phyloP scores from a whole-genome alignment of 2,329 filamentous ascomycete species.

The Paracorniculantispora psalliotae region DNA sequence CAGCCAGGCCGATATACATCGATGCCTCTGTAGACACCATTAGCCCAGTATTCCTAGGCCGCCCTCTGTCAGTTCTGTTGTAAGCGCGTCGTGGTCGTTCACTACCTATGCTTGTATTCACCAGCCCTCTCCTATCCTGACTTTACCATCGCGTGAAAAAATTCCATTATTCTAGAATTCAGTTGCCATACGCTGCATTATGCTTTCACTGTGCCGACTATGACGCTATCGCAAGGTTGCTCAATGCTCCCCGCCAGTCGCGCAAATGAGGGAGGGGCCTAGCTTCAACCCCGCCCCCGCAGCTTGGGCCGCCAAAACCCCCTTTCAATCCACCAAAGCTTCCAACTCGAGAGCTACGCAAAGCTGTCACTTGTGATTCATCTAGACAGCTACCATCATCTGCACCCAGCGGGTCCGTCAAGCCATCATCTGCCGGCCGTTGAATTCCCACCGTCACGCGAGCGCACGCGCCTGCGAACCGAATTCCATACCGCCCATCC shows the following conservation, averaged over 20 bases:
- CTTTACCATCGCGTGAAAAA: no score
- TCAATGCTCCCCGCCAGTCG: not conserved
- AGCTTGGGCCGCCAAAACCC: constrained; percentile 8
- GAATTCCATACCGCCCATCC: not conserved
- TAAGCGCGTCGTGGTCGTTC: no score
- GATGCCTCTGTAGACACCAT: not conserved
- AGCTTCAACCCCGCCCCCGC: constrained; percentile 8
- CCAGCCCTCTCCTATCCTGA: no score
- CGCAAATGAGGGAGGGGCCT: not conserved
- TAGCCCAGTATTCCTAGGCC: no score
- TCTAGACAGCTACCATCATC: not conserved
- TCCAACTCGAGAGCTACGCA: not conserved
- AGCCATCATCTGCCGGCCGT: not conserved
- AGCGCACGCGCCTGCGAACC: not conserved
- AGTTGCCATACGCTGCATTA: no score
- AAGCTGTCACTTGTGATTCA: not conserved
- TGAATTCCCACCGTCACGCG: not conserved
- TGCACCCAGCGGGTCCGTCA: not conserved
- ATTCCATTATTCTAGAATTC: no score
- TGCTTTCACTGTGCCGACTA: not conserved
- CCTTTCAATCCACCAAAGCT: constrained; percentile 7
- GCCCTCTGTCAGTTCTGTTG: no score
- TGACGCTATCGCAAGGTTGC: not conserved
- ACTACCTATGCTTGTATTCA: no score
- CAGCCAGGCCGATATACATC: no score